Base-by-base conservation (phyloP, 169 alveolate genomes). In the Eimeria acervulina region DNA sequence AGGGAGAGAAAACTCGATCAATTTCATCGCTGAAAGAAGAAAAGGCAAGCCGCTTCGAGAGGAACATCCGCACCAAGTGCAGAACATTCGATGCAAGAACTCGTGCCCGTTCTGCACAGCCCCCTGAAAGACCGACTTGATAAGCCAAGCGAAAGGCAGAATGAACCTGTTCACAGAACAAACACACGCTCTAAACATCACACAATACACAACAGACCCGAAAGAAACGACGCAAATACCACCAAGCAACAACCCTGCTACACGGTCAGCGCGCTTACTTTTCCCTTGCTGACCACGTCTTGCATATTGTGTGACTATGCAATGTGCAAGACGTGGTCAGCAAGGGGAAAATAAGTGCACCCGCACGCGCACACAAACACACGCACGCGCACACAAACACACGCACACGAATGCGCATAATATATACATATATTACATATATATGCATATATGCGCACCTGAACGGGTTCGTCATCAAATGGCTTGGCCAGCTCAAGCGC, bases 401-500 rank as follows among this genome's bases (percentile, higher is more conserved):
- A n/a, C n/a, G n/a, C n/a, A n/a, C n/a, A n/a, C n/a, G n/a, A n/a
- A n/a, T n/a, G n/a, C n/a, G n/a, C n/a, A n/a, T n/a, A n/a, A n/a
- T n/a, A n/a, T n/a, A n/a, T n/a, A 1, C 59, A 51, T 51, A 17
- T 51, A 17, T 10, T 17, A 51, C 21, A 12, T 10, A 0, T 51
- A 15, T 6, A 42, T 3, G 26, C 1, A 47, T 17, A 38, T 7
- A 10, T 13, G n/a, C 93, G 42, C 59, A 92, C 96, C 85, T 92
- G 96, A 26, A 92, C 70, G 28, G 96, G 92, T 33, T 92, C 96
- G 31, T 76, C 92, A 42, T 76, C 96, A 21, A 36, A 47, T 0
- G 96, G 96, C 85, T 68, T 76, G 28, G 88, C 68, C 33, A 92
- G 52, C 31, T 92, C 96, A 12, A 92, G 83, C 5, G 96, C 92